Percentiles rank a stretch among this genome's conserved stretches.
These are phyloP conservation scores for Ehretia macrophylla DNA, from an alignment of 257 asterid species.

Conservation along the genomic window DNA sequence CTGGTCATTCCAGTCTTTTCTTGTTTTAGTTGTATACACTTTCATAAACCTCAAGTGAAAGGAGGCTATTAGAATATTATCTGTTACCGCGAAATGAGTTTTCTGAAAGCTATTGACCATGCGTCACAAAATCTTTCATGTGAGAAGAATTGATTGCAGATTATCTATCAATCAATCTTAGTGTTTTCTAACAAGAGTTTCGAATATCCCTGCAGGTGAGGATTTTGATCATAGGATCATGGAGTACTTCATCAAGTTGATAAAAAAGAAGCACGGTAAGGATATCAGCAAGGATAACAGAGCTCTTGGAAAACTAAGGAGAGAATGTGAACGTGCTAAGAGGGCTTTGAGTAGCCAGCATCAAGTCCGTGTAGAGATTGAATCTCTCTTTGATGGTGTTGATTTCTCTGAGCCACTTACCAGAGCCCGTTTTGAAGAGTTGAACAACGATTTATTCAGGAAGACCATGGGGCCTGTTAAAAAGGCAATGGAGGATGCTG, in stretches of 20 bases:
- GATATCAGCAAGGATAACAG: constrained; percentile 84
- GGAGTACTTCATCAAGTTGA: constrained; percentile 82
- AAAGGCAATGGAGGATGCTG: constrained; percentile 90
- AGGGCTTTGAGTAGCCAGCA: constrained; percentile 87
- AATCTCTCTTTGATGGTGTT: constrained; percentile 73
- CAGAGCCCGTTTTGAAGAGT: constrained; percentile 86
- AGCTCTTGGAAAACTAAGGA: constrained; percentile 80
- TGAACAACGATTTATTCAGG: constrained; percentile 80
- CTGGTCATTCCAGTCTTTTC: no score
- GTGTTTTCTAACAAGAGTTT: neutral
- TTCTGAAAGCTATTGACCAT: no score
- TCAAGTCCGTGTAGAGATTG: constrained; percentile 83
- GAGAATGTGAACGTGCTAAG: constrained; percentile 83
- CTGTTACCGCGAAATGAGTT: no score
- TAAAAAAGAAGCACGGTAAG: constrained; percentile 84
- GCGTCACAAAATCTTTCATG: no score
- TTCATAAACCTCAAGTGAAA: no score
- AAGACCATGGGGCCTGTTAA: constrained; percentile 89
- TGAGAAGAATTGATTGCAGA: neutral
- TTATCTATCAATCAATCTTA: neutral
- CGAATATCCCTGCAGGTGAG: constrained; percentile 51
- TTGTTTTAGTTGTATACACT: no score
- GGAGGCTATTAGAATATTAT: no score
- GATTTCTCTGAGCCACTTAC: constrained; percentile 89
- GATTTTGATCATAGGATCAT: constrained; percentile 81